These are phyloP conservation scores for Chimonanthus salicifolius DNA, from an alignment of 164 flowering plant genomes.

Conservation along the genomic window DNA sequence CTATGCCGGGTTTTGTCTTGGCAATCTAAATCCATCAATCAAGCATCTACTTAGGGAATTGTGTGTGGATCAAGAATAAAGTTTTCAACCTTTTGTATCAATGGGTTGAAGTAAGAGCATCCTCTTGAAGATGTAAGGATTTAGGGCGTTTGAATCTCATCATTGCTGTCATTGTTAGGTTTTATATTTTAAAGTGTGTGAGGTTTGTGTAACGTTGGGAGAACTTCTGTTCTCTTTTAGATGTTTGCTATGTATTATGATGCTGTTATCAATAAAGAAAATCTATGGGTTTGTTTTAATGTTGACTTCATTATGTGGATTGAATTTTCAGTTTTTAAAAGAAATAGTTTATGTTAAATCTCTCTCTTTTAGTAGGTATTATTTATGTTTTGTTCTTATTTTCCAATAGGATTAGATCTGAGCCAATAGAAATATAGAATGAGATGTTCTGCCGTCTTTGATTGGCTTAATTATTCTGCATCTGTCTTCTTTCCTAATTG, in stretches of 20 bases:
- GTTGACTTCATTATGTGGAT: neutral
- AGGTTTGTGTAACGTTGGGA: neutral
- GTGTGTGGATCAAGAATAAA: neutral
- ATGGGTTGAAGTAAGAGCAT: neutral
- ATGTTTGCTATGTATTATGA: neutral
- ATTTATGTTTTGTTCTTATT: no score
- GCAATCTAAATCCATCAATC: constrained; percentile 14
- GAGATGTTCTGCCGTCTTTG: no score
- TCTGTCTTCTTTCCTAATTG: no score
- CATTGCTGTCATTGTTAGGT: neutral
- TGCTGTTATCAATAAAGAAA: neutral
- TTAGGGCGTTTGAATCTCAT: neutral
- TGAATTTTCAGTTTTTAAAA: no score
- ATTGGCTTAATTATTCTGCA: no score
- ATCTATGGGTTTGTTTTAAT: neutral
- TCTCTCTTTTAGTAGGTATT: no score
- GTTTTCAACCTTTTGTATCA: neutral
- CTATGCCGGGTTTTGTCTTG: constrained; percentile 28
- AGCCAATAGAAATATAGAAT: no score
- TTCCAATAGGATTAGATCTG: no score
- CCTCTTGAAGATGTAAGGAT: neutral
- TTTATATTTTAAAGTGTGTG: neutral
- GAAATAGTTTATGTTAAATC: no score
- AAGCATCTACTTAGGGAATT: neutral
- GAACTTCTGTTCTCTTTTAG: neutral